Base-by-base conservation (phyloP, 495 filamentous ascomycete genomes). In the Neurospora sp. region DNA sequence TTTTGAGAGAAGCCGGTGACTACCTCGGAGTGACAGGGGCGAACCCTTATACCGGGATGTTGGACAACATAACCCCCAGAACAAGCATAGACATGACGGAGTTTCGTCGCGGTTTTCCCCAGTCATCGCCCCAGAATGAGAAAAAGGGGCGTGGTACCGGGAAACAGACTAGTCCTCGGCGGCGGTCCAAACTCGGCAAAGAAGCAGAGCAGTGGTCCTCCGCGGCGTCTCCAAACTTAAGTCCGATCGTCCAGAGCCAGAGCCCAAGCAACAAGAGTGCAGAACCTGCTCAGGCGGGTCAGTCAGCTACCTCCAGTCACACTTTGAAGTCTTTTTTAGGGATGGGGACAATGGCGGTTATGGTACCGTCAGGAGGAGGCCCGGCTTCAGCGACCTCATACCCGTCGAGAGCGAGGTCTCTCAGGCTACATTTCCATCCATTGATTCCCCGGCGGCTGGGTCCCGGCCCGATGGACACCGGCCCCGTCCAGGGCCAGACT, bases 21-120 rank as follows among this genome's bases (percentile, higher is more conserved):
- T 88, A 83, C 76, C 79, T 87, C 12, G 86, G 86, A 12, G 84
- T 87, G 14, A 85, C 85, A 73, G 86, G 86, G 22, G 82, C 83
- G n/a, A 87, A 88, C 72, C 86, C 86, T 12, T 77, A 82, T 61
- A 87, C 85, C n/a, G 85, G 86, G 2, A 77, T 80, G 73, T 82
- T 80, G 71, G 81, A 87, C 41, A 76, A 83, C 8, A 75, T 85
- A 40, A 85, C 84, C 10, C 83, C 83, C 17, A 84, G 83, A 16
- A 82, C 77, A 10, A 83, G 81, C 72, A 76, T 76, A 5, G 77
- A 74, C 3, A 81, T 76, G 17, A 65, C 70, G 12, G 65, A 48
- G 27, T 65, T 65, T 37, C 27, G 53, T 65, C 53, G 14, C 12
- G 2, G 3, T 7, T 65, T 12, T 65, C 53, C 53, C 31, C 53